Evolutionary conservation across 345 rosid genomes (phyloP).

Genomic region (Eucalyptus sp.): DNA sequence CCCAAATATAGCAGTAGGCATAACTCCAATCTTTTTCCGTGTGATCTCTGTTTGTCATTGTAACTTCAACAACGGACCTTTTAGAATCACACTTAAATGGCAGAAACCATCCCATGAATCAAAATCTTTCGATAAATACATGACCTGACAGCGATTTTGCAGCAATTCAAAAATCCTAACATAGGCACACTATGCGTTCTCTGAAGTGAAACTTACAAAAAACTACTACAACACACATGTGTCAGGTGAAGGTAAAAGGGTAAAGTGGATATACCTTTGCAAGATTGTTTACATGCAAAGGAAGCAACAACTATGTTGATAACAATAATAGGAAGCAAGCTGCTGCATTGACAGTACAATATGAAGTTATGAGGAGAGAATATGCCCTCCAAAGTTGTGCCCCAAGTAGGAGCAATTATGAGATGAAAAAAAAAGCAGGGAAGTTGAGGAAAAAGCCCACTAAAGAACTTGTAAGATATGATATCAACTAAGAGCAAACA

Average conservation of each 20-base stretch:
- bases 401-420: background rate
- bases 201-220: background rate
- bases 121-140: background rate
- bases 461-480: background rate
- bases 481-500: background rate
- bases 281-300: slow-evolving; percentile 6
- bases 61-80: background rate
- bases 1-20: background rate
- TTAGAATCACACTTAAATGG: background rate
- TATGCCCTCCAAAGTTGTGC: background rate
- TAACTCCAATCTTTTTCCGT: background rate
- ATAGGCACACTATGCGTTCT: background rate
- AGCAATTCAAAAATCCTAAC: background rate
- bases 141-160: background rate
- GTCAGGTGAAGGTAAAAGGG: background rate
- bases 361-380: background rate
- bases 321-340: background rate
- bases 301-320: background rate
- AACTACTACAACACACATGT: background rate
- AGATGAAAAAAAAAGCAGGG: background rate
- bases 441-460: background rate
- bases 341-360: background rate
- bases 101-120: background rate
- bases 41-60: background rate
- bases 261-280: slow-evolving; percentile 32